Evolutionary conservation across 495 filamentous ascomycete species (phyloP).

Genomic region (Aspergillus avenaceus): DNA sequence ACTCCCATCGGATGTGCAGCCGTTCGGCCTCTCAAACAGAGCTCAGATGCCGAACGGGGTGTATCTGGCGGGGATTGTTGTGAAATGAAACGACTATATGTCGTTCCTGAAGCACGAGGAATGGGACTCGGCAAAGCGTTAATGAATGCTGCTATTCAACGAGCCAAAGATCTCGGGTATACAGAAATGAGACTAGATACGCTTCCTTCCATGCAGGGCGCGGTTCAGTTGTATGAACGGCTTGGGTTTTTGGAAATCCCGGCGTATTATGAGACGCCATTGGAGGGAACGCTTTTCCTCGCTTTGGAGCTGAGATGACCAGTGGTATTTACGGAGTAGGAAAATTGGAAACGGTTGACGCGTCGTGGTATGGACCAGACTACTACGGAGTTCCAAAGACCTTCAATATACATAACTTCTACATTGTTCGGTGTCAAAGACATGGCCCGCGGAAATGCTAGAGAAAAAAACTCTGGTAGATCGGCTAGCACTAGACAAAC

Average conservation of each 20-base stretch:
- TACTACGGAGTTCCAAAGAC: neutral
- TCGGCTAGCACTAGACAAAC: no score
- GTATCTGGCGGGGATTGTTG: slow-evolving; percentile 29
- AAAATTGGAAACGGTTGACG: neutral
- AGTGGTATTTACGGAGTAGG: neutral
- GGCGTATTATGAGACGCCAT: slow-evolving; percentile 55
- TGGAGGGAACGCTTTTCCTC: slow-evolving; percentile 44
- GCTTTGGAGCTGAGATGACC: slow-evolving; percentile 21
- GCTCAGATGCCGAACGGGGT: slow-evolving; percentile 38
- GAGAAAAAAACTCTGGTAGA: no score
- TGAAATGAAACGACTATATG: slow-evolving; percentile 60
- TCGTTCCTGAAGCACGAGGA: slow-evolving; percentile 41
- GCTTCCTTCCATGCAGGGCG: slow-evolving; percentile 49
- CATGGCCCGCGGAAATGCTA: no score
- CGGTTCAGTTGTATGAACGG: slow-evolving; percentile 44
- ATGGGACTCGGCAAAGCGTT: slow-evolving; percentile 45
- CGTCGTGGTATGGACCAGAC: neutral
- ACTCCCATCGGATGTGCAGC: slow-evolving; percentile 50
- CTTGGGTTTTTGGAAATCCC: slow-evolving; percentile 52
- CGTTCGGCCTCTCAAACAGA: slow-evolving; percentile 11
- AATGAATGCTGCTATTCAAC: slow-evolving; percentile 36
- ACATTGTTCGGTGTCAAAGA: no score
- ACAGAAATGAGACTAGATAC: slow-evolving; percentile 55
- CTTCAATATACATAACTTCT: no score
- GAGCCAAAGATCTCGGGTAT: slow-evolving; percentile 47